Conservation (phyloP, 2,329 filamentous ascomycete genomes). For the Neoscytalidium dimidiatum region DNA sequence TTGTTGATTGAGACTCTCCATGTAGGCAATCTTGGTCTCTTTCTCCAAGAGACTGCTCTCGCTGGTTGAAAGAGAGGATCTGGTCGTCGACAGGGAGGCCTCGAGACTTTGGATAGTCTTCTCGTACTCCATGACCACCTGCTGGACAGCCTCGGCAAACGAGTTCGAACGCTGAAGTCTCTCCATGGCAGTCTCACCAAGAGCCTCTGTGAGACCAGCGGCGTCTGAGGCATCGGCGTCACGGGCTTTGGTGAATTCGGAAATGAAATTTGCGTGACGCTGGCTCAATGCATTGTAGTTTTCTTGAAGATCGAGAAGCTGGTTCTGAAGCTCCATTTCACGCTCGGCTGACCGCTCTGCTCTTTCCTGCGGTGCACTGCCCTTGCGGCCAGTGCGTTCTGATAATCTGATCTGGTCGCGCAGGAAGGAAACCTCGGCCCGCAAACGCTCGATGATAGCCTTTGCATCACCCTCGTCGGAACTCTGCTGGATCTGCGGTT, state of each 20-base stretch:
- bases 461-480: slow-evolving; percentile 91
- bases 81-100: slow-evolving; percentile 84
- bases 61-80: slow-evolving; percentile 76
- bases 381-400: slow-evolving; percentile 66
- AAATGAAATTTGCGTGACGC: slow-evolving; percentile 92
- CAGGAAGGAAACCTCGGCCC: slow-evolving; percentile 90
- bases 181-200: slow-evolving; percentile 80
- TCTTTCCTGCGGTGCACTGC: slow-evolving; percentile 64
- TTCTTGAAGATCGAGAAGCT: slow-evolving; percentile 88
- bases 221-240: slow-evolving; percentile 61
- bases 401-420: slow-evolving; percentile 89
- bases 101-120: slow-evolving; percentile 96
- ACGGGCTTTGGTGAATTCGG: slow-evolving; percentile 85
- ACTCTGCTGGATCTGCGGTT: slow-evolving; percentile 90
- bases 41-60: slow-evolving; percentile 89
- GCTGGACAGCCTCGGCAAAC: slow-evolving; percentile 93
- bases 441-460: slow-evolving; percentile 87
- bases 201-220: slow-evolving; percentile 60
- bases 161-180: slow-evolving; percentile 92
- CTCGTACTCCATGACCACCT: slow-evolving; percentile 95
- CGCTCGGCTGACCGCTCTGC: slow-evolving; percentile 78
- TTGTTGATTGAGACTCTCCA: slow-evolving; percentile 89
- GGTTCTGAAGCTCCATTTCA: slow-evolving; percentile 89
- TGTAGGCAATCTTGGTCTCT: slow-evolving; percentile 89
- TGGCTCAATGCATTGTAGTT: slow-evolving; percentile 90